Base-by-base conservation (phyloP, 2,329 filamentous ascomycete species). In the Stenocarpella maydis region DNA sequence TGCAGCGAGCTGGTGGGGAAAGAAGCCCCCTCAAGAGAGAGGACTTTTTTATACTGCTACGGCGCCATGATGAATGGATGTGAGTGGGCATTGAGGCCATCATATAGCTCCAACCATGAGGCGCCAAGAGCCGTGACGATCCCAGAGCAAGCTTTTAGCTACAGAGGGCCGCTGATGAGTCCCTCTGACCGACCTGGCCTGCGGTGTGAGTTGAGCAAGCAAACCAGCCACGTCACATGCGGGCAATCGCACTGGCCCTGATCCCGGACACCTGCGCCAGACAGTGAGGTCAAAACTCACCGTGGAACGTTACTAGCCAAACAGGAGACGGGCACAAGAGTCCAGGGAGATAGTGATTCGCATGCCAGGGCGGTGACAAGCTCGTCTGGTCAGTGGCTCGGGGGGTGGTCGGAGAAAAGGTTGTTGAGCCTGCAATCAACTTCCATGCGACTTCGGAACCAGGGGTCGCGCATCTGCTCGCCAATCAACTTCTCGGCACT, bases 11-110 rank as follows among this genome's bases (percentile, higher is more conserved):
- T 41, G 17, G 7, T 15, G 0, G n/a, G 21, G 24, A 64, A 17
- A n/a, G 15, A 26, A 19, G 31, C n/a, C 37, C 50, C 4, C 67
- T 50, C 24, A 55, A 54, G 21, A 34, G 19, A 45, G 21, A 19
- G 15, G 34, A 31, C 31, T 3, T 7, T 65, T 54, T 54, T 69
- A 47, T 65, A 37, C 50, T 64, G 39, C 26, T 43, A 21, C 41
- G 26, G 28, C 21, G 50, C 67, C 67, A 65, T 69, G 67, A 58
- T 43, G 60, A 31, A 47, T 43, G 58, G 24, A 26, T 50, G 19
- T 17, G 31, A 21, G 52, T 49, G 26, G 53, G 24, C 24, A 58
- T 24, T 21, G 49, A 60, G 19, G 34, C 60, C 67, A 69, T 69
- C 31, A 58, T 65, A 24, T 45, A 39, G 12, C 19, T 52, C 58